Base-by-base conservation (phyloP, 23 red algal species). In the Pyropia yezoensis region DNA sequence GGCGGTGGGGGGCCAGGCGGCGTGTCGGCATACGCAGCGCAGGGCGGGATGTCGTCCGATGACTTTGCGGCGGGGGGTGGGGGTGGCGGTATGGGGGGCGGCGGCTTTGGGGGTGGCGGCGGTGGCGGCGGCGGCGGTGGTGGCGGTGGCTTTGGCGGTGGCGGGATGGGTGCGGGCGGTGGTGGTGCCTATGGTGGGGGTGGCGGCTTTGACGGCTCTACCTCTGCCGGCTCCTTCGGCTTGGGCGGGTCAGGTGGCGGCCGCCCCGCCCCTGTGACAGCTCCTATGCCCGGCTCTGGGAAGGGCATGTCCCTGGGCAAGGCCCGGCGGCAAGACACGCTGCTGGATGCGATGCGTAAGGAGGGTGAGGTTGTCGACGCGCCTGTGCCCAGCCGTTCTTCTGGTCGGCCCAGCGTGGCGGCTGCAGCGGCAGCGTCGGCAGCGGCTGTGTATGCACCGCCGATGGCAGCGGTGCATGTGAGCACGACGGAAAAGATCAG, bases 331-430 rank as follows among this genome's bases (percentile, higher is more conserved):
- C 66, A 81, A 47, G 86, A 90, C 59, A 73, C 61, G 5, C 60
- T 86, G 28, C 69, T 95, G 19, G 90, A 80, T 15, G 74, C 69
- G 7, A 75, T 95, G 90, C 90, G 81, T 19, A 82, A 82, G 9
- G 90, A 95, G 33, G 81, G 90, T 15, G 90, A 95, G 54, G 76
- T 94, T 3, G 89, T 85, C 9, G 89, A 94, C n/a, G 79, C 78
- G 25, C 89, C 70, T 21, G 59, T 75, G 50, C n/a, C 65, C 20
- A 27, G 22, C 23, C 61, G 69, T 8, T 30, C 77, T 13, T 27
- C 67, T 62, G 69, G 66, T 28, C 39, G 39, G 39, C 39, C 39
- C 39, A 47, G 39, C 9, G 39, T 47, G 11, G 39, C 39, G 9
- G 69, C 76, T 29, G 52, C 66, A 25, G 89, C 82, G 32, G 61